A percentile compares a stretch with the other conserved stretches of the same genome.
These are phyloP conservation scores for Trypanosoma congolense DNA, from an alignment of 208 protist genomes.

Conservation along the genomic window DNA sequence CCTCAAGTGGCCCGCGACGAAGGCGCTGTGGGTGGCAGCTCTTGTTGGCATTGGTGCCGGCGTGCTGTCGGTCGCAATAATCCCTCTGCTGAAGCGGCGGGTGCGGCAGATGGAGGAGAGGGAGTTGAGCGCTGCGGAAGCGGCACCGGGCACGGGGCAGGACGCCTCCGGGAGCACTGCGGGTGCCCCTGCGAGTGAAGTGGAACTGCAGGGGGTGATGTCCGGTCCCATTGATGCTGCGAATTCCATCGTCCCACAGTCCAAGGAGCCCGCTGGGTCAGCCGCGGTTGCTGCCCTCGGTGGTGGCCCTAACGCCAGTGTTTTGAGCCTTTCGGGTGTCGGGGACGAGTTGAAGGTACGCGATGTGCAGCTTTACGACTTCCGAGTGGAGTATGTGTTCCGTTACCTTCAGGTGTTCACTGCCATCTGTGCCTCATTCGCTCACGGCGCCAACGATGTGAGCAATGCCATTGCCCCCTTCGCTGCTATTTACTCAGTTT, in stretches of 20 bases:
- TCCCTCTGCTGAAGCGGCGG: conserved; percentile 51
- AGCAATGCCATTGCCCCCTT: conserved; percentile 82
- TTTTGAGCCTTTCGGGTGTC: not conserved
- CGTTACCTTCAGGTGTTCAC: conserved; percentile 83
- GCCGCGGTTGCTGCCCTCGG: not conserved
- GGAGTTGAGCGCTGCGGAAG: conserved; percentile 23
- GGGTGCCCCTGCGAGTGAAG: not conserved
- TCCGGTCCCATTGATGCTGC: conserved; percentile 1
- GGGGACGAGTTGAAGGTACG: conserved; percentile 6
- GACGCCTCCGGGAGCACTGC: not conserved
- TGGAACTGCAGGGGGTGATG: not conserved
- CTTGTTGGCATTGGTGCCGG: conserved; percentile 41
- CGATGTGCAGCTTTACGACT: conserved; percentile 48
- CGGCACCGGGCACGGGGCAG: conserved; percentile 4
- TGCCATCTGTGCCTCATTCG: conserved; percentile 75
- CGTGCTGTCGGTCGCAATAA: conserved; percentile 37
- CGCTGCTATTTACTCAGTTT: conserved; percentile 66
- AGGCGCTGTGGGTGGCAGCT: conserved; percentile 53
- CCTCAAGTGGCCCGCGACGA: conserved; percentile 45
- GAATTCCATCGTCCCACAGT: not conserved
- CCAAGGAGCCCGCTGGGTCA: not conserved
- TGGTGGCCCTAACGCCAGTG: not conserved
- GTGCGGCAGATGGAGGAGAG: conserved; percentile 27
- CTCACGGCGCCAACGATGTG: conserved; percentile 84
- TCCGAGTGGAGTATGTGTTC: conserved; percentile 61